A percentile compares a stretch with the other conserved stretches of the same genome.
These are phyloP conservation scores for Rubia occidens DNA, from an alignment of 305 asterid species.

Conservation along the genomic window DNA sequence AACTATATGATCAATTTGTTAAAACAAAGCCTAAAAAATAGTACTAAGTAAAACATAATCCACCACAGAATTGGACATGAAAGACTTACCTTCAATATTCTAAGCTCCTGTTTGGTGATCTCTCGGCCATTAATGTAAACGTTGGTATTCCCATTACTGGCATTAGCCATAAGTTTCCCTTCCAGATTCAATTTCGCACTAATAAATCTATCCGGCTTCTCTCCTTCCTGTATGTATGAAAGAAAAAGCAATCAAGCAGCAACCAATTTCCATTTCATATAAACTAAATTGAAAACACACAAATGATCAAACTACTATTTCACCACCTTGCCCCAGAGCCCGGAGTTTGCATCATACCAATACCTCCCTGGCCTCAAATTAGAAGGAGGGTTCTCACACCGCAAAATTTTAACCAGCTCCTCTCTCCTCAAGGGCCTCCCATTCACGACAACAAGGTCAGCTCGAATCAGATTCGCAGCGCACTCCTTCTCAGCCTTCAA, in stretches of 20 bases:
- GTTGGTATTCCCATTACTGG: constrained; percentile 42
- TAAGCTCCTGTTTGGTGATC: constrained; percentile 41
- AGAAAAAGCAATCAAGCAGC: constrained; percentile 9
- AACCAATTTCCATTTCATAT: background rate
- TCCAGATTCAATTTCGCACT: constrained; percentile 35
- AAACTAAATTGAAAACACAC: background rate
- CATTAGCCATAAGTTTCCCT: constrained; percentile 27
- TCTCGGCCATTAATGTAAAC: constrained; percentile 41
- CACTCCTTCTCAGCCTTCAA: constrained; percentile 35
- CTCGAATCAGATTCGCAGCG: constrained; percentile 28
- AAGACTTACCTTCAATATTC: constrained; percentile 27
- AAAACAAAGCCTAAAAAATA: background rate
- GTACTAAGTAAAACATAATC: background rate
- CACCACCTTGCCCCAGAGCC: constrained; percentile 38
- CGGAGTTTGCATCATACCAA: constrained; percentile 38
- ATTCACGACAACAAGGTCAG: constrained; percentile 27
- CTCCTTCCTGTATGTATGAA: constrained; percentile 28
- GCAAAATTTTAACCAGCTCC: constrained; percentile 24
- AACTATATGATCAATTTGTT: background rate
- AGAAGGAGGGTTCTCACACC: constrained; percentile 26
- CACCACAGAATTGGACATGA: background rate
- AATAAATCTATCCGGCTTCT: constrained; percentile 35
- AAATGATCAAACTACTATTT: background rate
- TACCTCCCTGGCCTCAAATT: constrained; percentile 30
- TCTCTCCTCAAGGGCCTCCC: constrained; percentile 28